Percentiles rank a stretch among this genome's conserved stretches.
Conservation (phyloP, 164 flowering plant species). For the Magnolia officinalis region DNA sequence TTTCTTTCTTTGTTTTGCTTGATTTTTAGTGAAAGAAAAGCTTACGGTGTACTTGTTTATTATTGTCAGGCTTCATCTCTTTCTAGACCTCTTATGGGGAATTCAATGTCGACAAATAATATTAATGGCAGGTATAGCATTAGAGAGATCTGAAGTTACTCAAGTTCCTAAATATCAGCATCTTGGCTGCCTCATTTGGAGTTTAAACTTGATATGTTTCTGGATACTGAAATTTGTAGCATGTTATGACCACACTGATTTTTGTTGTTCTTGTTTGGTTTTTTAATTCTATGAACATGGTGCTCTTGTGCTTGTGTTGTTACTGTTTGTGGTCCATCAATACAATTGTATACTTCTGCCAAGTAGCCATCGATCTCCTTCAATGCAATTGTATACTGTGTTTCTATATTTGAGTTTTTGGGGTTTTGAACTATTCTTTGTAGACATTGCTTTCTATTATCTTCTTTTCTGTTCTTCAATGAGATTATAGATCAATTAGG, state of each 20-base stretch:
- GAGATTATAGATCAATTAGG: too few species aligned
- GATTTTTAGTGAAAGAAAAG: background rate
- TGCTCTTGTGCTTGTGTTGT: too few species aligned
- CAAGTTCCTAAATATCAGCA: background rate
- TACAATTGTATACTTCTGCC: too few species aligned
- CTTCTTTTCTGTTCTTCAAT: too few species aligned
- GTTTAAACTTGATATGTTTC: background rate
- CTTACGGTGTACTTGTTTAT: constrained; percentile 6
- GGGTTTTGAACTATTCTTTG: too few species aligned
- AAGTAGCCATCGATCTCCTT: too few species aligned
- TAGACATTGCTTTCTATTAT: too few species aligned
- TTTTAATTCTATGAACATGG: too few species aligned
- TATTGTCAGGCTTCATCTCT: constrained; percentile 38
- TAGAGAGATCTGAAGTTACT: background rate
- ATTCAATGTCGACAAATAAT: constrained; percentile 25
- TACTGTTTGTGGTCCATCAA: too few species aligned
- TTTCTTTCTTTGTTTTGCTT: background rate
- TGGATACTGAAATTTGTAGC: background rate
- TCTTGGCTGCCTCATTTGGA: background rate
- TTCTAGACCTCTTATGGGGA: constrained; percentile 27
- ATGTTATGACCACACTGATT: background rate
- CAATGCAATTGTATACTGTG: too few species aligned
- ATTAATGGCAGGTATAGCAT: constrained; percentile 26
- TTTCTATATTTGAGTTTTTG: too few species aligned
- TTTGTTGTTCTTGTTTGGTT: background rate